phyloP scores from a whole-genome alignment of 306 rosid genomes.

The Sphenostylis stenocarpa region DNA sequence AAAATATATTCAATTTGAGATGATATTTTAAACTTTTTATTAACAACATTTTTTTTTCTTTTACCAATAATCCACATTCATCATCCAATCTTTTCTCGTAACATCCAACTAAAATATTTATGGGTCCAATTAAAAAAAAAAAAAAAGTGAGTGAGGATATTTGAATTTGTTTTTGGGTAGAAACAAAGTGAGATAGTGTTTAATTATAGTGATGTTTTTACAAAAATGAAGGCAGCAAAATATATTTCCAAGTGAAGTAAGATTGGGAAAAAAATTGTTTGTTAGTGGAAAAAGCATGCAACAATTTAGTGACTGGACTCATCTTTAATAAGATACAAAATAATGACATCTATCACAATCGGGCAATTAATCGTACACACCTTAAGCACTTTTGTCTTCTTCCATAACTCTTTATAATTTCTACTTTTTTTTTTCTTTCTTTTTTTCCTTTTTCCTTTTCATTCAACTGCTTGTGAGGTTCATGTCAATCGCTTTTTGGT shows the following conservation, averaged over 20 bases:
- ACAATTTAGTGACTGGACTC: background rate
- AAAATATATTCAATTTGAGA: too few species aligned
- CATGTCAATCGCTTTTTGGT: conserved; percentile 23
- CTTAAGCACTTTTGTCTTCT: background rate
- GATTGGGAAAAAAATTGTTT: background rate
- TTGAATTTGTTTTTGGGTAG: background rate
- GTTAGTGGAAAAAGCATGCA: conserved; percentile 20
- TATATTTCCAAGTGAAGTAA: background rate
- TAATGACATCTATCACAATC: conserved; percentile 24
- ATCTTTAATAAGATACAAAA: conserved; percentile 22
- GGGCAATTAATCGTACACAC: conserved; percentile 3
- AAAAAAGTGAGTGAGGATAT: background rate
- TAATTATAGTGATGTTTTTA: background rate
- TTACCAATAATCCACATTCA: too few species aligned
- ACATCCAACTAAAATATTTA: too few species aligned
- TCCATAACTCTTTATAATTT: background rate
- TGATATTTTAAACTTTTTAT: too few species aligned
- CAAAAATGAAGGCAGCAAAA: conserved; percentile 11
- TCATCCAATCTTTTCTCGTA: too few species aligned
- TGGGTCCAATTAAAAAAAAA: background rate
- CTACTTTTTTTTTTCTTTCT: background rate
- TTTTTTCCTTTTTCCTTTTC: background rate
- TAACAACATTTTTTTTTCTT: too few species aligned
- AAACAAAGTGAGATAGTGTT: background rate
- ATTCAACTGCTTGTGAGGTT: conserved; percentile 5